A percentile compares a stretch with the other conserved stretches of the same genome.
Conservation (phyloP, 1,139 yeast genomes). For the Geotrichum phurueaensis region DNA sequence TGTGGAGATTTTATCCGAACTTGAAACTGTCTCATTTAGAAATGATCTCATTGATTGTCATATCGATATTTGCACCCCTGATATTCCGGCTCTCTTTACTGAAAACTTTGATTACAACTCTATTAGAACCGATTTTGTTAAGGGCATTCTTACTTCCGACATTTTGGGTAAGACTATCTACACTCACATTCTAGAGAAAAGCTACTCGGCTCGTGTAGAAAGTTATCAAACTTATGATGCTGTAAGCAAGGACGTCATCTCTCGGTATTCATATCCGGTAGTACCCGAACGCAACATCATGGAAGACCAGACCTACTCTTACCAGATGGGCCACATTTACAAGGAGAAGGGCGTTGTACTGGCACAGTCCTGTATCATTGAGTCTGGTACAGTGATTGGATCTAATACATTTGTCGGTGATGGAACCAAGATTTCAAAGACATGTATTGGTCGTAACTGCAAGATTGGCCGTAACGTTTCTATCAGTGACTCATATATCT, state of each 20-base stretch:
- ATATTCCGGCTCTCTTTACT: conserved; percentile 90
- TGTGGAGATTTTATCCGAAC: conserved; percentile 72
- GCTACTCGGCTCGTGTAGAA: conserved; percentile 90
- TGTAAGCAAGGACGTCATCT: conserved; percentile 80
- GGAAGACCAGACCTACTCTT: conserved; percentile 64
- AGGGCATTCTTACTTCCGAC: conserved; percentile 87
- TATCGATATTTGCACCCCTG: conserved; percentile 90
- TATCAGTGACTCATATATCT: conserved; percentile 70
- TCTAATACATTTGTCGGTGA: conserved; percentile 60
- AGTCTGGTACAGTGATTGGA: conserved; percentile 74
- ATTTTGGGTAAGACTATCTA: conserved; percentile 85
- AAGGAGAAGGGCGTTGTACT: conserved; percentile 75
- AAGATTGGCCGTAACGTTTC: conserved; percentile 70
- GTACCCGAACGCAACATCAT: conserved; percentile 79
- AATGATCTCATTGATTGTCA: conserved; percentile 95
- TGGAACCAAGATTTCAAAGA: conserved; percentile 47
- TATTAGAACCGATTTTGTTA: conserved; percentile 79
- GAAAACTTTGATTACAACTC: conserved; percentile 93
- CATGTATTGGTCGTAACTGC: conserved; percentile 83
- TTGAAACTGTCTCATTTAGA: conserved; percentile 71
- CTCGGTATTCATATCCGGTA: conserved; percentile 89
- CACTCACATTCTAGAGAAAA: conserved; percentile 67
- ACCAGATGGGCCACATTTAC: conserved; percentile 80
- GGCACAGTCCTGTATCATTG: conserved; percentile 86
- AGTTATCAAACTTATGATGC: conserved; percentile 91